Percentiles rank a stretch among this genome's conserved stretches.
Conservation (phyloP, 805 yeast species). For the Ogataea haglerorum region DNA sequence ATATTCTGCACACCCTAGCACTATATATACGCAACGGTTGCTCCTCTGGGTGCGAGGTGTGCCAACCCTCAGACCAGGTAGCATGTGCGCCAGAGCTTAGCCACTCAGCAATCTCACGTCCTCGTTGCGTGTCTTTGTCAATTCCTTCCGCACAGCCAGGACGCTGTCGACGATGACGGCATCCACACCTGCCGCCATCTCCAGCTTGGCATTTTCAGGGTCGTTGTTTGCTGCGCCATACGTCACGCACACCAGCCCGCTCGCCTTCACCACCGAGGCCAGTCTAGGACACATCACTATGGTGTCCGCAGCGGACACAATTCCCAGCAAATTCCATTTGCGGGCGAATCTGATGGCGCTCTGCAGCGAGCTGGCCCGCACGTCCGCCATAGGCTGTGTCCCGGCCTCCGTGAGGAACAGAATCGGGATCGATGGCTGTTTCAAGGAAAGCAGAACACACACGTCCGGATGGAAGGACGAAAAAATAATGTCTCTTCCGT, state of each 20-base stretch:
- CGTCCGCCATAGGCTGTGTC: conserved; percentile 80
- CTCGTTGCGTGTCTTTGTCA: conserved; percentile 35
- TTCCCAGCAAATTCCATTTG: conserved; percentile 87
- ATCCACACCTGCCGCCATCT: conserved; percentile 92
- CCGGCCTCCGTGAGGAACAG: conserved; percentile 89
- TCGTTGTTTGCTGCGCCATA: conserved; percentile 83
- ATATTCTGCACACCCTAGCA: background rate
- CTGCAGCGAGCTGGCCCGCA: conserved; percentile 82
- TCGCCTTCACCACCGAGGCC: conserved; percentile 84
- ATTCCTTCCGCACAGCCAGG: conserved; percentile 83
- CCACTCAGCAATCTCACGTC: conserved; percentile 10
- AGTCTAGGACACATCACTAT: conserved; percentile 86
- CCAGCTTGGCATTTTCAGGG: conserved; percentile 78
- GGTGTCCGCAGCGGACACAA: conserved; percentile 86
- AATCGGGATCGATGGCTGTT: conserved; percentile 92
- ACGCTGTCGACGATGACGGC: conserved; percentile 98
- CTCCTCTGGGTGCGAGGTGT: background rate
- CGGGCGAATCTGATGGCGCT: conserved; percentile 88
- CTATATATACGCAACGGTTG: conserved; percentile 1
- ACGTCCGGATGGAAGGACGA: conserved; percentile 95
- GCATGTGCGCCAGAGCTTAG: conserved; percentile 3
- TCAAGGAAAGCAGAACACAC: conserved; percentile 78
- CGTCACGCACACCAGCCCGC: conserved; percentile 90
- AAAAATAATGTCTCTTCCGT: conserved; percentile 82
- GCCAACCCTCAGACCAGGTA: conserved; percentile 7